Evolutionary conservation across 768 basidiomycete species (phyloP).

Genomic region (Pisolithus microcarpus): DNA sequence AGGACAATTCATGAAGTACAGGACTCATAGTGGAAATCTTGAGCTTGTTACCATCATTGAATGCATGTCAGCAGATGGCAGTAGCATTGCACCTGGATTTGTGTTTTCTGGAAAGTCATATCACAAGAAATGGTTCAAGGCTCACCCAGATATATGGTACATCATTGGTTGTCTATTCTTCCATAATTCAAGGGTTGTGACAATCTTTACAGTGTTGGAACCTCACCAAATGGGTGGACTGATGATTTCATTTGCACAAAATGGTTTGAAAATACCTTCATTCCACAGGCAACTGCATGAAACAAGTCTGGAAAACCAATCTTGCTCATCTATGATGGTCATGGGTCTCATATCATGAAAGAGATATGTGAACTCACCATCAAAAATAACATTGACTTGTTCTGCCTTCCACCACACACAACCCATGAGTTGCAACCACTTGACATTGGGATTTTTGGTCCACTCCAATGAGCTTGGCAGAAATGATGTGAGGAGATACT

Average conservation of each 20-base stretch:
- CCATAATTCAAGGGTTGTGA: not conserved
- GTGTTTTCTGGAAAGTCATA: slow-evolving; percentile 30
- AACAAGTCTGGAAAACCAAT: slow-evolving; percentile 26
- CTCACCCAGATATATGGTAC: slow-evolving; percentile 17
- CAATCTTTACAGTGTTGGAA: slow-evolving; percentile 22
- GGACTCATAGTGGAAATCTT: slow-evolving; percentile 25
- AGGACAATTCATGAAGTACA: slow-evolving; percentile 6
- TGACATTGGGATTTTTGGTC: slow-evolving; percentile 35
- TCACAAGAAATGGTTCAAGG: slow-evolving; percentile 19
- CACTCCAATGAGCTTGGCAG: slow-evolving; percentile 23
- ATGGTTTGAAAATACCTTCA: slow-evolving; percentile 36
- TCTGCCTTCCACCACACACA: slow-evolving; percentile 33
- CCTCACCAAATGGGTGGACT: slow-evolving; percentile 38
- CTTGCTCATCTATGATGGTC: slow-evolving; percentile 38
- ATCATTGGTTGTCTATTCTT: not conserved
- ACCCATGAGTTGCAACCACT: slow-evolving; percentile 39
- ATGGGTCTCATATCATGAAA: slow-evolving; percentile 33
- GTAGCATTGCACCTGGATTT: slow-evolving; percentile 28
- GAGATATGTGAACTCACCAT: slow-evolving; percentile 22
- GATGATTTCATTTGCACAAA: slow-evolving; percentile 26
- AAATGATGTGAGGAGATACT: slow-evolving; percentile 17
- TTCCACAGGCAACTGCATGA: slow-evolving; percentile 27
- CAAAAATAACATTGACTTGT: slow-evolving; percentile 25
- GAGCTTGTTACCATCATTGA: slow-evolving; percentile 44
- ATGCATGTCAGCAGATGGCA: slow-evolving; percentile 35